Evolutionary conservation across 805 yeast genomes (phyloP).

Genomic region (Monosporozyma aerobia): DNA sequence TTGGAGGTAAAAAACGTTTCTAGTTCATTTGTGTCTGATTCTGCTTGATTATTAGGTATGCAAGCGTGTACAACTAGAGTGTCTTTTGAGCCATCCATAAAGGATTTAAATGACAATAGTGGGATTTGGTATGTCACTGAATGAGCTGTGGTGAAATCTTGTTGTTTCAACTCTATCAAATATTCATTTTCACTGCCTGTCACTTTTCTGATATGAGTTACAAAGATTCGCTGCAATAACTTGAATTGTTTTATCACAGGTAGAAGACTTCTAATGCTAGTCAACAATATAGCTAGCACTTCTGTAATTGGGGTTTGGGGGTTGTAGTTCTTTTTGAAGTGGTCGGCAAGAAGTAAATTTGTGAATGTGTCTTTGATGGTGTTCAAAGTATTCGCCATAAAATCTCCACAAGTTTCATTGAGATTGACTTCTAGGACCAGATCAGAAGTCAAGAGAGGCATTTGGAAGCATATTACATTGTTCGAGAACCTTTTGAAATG

Average conservation of each 20-base stretch:
- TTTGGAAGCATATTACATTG: not conserved
- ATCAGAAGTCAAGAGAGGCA: not conserved
- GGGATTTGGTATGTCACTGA: conserved; percentile 9
- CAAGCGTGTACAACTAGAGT: not conserved
- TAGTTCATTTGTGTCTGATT: not conserved
- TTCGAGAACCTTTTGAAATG: not conserved
- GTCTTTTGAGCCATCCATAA: not conserved
- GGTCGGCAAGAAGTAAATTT: not conserved
- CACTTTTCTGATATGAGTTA: conserved; percentile 4
- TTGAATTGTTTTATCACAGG: conserved; percentile 9
- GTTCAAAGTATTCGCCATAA: not conserved
- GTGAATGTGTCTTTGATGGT: not conserved
- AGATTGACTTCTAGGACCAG: not conserved
- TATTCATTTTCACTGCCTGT: not conserved
- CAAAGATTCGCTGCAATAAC: conserved; percentile 13
- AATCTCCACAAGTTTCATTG: not conserved
- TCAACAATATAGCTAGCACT: not conserved
- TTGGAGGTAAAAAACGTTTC: not conserved
- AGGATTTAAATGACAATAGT: conserved; percentile 9
- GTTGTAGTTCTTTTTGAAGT: not conserved
- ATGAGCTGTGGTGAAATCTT: conserved; percentile 9
- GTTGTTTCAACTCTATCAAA: conserved; percentile 10
- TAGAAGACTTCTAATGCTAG: conserved; percentile 3
- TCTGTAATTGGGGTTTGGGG: not conserved
- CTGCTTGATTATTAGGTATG: not conserved